Conservation (phyloP, 371 early-diverging fungal genomes). For the Lichtheimia ramosa region DNA sequence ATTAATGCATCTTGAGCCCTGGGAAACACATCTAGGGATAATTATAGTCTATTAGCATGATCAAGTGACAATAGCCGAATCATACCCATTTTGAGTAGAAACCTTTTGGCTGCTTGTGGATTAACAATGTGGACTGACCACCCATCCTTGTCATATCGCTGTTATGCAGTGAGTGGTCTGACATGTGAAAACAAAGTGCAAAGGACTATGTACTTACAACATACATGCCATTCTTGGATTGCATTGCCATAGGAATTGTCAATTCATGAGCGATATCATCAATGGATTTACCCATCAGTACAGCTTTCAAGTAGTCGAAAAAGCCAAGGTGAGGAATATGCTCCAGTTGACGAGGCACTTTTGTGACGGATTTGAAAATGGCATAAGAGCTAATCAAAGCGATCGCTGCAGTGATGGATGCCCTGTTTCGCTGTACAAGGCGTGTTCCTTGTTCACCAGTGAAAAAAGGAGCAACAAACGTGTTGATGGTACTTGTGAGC, state of each 20-base stretch:
- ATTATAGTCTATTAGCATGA: too few relatives aligned
- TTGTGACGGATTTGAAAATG: background rate
- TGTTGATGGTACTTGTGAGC: too few relatives aligned
- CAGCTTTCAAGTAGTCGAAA: background rate
- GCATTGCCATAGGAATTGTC: slow-evolving; percentile 3
- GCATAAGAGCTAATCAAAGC: background rate
- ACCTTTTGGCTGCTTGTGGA: slow-evolving; percentile 16
- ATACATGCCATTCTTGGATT: slow-evolving; percentile 7
- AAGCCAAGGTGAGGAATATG: slow-evolving; percentile 15
- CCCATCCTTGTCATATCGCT: slow-evolving; percentile 10
- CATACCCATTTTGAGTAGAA: slow-evolving; percentile 20
- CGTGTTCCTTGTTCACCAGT: too few relatives aligned
- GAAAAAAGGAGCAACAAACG: too few relatives aligned
- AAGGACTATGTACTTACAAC: slow-evolving; percentile 3
- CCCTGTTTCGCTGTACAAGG: too few relatives aligned
- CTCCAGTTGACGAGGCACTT: slow-evolving; percentile 1
- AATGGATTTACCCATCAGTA: background rate
- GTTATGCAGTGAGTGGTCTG: too few relatives aligned
- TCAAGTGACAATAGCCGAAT: background rate
- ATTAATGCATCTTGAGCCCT: too few relatives aligned
- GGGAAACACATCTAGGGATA: too few relatives aligned
- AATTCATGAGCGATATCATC: slow-evolving; percentile 5
- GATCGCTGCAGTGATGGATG: background rate
- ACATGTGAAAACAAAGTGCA: too few relatives aligned
- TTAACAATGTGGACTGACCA: slow-evolving; percentile 21